Base-by-base conservation (phyloP, 768 basidiomycete species). In the Paxillus ammoniavirescens region DNA sequence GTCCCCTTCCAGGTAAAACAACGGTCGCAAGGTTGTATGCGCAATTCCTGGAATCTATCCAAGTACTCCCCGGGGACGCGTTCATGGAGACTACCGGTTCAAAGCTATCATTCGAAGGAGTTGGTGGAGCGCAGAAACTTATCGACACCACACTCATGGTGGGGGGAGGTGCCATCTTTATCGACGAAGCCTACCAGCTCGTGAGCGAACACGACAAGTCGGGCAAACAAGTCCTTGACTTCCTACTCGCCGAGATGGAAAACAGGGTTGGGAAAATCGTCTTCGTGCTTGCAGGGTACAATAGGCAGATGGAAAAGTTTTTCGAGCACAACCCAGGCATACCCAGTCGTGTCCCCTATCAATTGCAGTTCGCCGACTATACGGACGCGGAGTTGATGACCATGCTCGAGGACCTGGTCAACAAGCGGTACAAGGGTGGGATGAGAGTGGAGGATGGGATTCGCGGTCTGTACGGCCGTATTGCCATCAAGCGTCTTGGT, bases 271-370 rank as follows among this genome's bases (percentile, higher is more conserved):
- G 84, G 5, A 80, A 71, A 6, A 57, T 87, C 6, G 82, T 86
- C 10, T 89, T 89, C 68, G 80, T 89, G 50, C 72, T 89, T 2
- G 87, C 87, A 0, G 87, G 87, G 4, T 89, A 89, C 63, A 78
- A 72, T 64, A 83, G 79, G 50, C 74, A 89, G 65, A 88, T 89
- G 87, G 87, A 89, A 58, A 81, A 76, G 42, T 89, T 89, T 70
- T 88, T 89, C 54, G 86, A 87, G 55, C 86, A 87, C 55, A 88
- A 89, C 59, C 86, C 87, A 2, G 87, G 87, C 2, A 65, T 89
- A 12, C 67, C 70, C 8, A 87, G 86, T 67, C 82, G 87, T n/a
- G 82, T 89, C 8, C 87, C 87, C 0, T 78, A 83, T 55, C 67
- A 64, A 35, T 71, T 89, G 31, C 69, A 79, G 12, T 88, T 89